Base-by-base conservation (phyloP, 495 filamentous ascomycete species). In the Arthonia radiata region DNA sequence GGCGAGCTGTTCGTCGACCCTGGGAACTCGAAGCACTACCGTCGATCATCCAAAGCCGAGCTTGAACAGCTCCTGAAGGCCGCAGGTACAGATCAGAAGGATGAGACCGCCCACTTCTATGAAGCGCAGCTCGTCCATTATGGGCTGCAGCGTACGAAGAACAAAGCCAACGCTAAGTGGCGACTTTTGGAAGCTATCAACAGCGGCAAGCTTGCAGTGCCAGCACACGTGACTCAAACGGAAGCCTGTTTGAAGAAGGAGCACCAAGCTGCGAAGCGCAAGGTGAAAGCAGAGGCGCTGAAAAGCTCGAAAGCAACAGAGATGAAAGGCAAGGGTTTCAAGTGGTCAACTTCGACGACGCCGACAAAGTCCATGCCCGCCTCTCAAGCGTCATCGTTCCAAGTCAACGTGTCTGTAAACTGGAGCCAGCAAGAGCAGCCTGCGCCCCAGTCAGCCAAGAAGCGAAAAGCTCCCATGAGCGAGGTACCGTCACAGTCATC, bases 111-210 rank as follows among this genome's bases (percentile, higher is more conserved):
- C 4, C 59, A 62, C 30, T 67, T 54, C 56, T 67, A 60, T 27
- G 53, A 59, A 29, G 62, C 62, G 3, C 61, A 70, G 28, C 47
- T 67, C 13, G 37, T 64, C 2, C 61, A 71, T 28, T 67, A 67
- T 42, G 61, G 60, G 3, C 39, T 71, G 0, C 48, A 41, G 10
- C 48, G 47, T 1, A 60, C 57, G 19, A 60, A 59, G 36, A 48
- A 46, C 16, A 65, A 68, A 37, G 55, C 55, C 4, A 53, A 51
- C 0, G 61, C 64, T 13, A 58, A 63, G 39, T 58, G 61, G 50
- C 42, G 60, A 16, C 43, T 71, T 4, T 48, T 53, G 17, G 55
- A 64, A 30, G 56, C 56, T 12, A 33, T 66, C 26, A 56, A 55
- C 25, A 30, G 30, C 11, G 52, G 44, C 4, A 48, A 41, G 5